Conservation (phyloP, 1,139 yeast genomes). For the Yamadazyma triangularis region DNA sequence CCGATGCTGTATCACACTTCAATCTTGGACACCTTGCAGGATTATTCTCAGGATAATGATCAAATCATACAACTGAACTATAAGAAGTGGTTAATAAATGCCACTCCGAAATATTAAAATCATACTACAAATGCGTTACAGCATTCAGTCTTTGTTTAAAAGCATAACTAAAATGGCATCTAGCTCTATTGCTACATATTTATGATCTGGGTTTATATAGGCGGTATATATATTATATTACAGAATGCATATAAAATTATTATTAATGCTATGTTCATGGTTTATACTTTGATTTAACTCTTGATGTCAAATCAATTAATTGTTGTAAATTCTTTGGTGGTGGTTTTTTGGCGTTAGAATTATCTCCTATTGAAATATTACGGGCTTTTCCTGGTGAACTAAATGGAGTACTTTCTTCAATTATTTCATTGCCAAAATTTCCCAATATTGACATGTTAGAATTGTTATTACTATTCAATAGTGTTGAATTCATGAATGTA, state of each 20-base stretch:
- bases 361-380: constrained; percentile 7
- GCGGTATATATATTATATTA: no score
- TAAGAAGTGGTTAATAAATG: constrained; percentile 23
- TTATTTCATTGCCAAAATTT: constrained; percentile 37
- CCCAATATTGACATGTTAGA: constrained; percentile 23
- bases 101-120: constrained; percentile 9
- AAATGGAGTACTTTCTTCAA: constrained; percentile 39
- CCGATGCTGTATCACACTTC: background rate
- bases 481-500: constrained; percentile 2
- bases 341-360: background rate
- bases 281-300: constrained; percentile 28
- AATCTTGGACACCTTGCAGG: constrained; percentile 7
- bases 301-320: constrained; percentile 33
- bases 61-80: constrained; percentile 21
- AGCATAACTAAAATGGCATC: background rate
- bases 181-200: background rate
- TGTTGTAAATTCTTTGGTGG: constrained; percentile 23
- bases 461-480: constrained; percentile 14
- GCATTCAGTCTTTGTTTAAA: no score
- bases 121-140: no score
- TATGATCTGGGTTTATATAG: background rate
- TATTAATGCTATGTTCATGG: constrained; percentile 1
- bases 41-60: constrained; percentile 12
- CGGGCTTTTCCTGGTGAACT: constrained; percentile 23
- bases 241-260: no score